Evolutionary conservation across 345 rosid species (phyloP).

Genomic region (Pugionium cornutum): DNA sequence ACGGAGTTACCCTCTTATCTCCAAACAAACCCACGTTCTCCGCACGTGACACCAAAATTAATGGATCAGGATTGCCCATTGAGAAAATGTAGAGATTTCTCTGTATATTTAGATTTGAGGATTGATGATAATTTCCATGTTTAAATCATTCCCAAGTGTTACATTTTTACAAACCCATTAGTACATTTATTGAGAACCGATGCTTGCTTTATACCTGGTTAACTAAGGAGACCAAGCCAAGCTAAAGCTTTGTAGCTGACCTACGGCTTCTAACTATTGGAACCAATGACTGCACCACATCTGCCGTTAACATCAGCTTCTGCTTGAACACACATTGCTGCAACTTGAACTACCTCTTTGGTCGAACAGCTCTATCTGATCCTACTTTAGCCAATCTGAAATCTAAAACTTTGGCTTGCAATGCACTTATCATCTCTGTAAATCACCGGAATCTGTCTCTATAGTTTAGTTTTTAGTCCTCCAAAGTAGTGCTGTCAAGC

Average conservation of each 20-base stretch:
- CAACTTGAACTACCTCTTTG: slow-evolving; percentile 87
- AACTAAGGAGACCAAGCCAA: slow-evolving; percentile 48
- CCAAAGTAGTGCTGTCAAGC: too few relatives aligned
- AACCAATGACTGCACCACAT: slow-evolving; percentile 81
- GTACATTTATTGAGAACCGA: slow-evolving; percentile 26
- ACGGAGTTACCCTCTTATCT: slow-evolving; percentile 6
- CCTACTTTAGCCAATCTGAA: slow-evolving; percentile 79
- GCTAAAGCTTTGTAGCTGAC: slow-evolving; percentile 55
- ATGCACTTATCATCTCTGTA: slow-evolving; percentile 78
- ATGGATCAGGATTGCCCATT: too few relatives aligned
- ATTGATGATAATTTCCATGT: too few relatives aligned
- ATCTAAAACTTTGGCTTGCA: slow-evolving; percentile 76
- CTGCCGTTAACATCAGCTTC: slow-evolving; percentile 90
- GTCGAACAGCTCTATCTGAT: slow-evolving; percentile 71
- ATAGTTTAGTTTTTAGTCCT: too few relatives aligned
- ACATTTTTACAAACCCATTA: too few relatives aligned
- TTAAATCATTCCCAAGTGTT: too few relatives aligned
- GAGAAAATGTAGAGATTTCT: too few relatives aligned
- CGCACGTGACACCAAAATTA: slow-evolving; percentile 12
- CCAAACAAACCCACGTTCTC: neutral
- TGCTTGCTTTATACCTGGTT: slow-evolving; percentile 43
- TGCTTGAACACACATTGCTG: slow-evolving; percentile 93
- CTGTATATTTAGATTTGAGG: neutral
- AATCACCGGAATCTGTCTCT: slow-evolving; percentile 47
- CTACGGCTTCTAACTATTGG: slow-evolving; percentile 72